Percentiles rank a stretch among this genome's conserved stretches.
These are phyloP conservation scores for Eimeria acervulina DNA, from an alignment of 169 alveolate genomes.

Conservation along the genomic window DNA sequence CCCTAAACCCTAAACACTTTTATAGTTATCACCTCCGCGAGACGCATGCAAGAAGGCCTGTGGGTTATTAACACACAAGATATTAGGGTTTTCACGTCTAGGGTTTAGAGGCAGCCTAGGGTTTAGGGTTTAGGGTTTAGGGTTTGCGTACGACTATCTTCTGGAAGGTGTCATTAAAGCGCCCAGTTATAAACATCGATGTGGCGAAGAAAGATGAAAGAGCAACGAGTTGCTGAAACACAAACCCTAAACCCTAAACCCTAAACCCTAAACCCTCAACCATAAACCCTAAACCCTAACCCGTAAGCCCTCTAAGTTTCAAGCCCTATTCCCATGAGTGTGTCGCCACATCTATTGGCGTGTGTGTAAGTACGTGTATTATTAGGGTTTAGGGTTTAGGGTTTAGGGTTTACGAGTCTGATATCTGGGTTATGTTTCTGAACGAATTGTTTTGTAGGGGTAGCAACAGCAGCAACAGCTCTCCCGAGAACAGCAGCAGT, in stretches of 20 bases:
- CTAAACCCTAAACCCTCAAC: background rate
- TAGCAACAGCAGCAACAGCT: conserved; percentile 82
- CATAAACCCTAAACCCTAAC: too few species aligned
- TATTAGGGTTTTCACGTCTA: background rate
- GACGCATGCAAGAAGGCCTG: background rate
- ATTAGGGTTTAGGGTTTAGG: background rate
- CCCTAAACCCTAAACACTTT: conserved; percentile 81
- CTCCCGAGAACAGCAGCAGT: conserved; percentile 76
- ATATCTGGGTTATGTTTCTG: conserved; percentile 92
- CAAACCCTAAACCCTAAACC: conserved; percentile 35
- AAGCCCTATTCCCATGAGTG: too few species aligned
- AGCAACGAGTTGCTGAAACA: conserved; percentile 91
- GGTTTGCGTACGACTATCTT: conserved; percentile 87
- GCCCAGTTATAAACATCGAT: conserved; percentile 89
- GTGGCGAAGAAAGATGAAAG: conserved; percentile 91
- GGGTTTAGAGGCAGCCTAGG: background rate
- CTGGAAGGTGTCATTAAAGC: conserved; percentile 89
- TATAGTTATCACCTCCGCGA: background rate
- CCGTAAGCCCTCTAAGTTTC: background rate
- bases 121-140: conserved; percentile 2
- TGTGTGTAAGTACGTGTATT: too few species aligned
- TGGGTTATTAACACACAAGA: too few species aligned
- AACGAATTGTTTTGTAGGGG: conserved; percentile 87
- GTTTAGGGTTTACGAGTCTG: conserved; percentile 86
- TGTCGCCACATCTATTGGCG: too few species aligned